Base-by-base conservation (phyloP, 306 rosid genomes). In the Vicia sativa region DNA sequence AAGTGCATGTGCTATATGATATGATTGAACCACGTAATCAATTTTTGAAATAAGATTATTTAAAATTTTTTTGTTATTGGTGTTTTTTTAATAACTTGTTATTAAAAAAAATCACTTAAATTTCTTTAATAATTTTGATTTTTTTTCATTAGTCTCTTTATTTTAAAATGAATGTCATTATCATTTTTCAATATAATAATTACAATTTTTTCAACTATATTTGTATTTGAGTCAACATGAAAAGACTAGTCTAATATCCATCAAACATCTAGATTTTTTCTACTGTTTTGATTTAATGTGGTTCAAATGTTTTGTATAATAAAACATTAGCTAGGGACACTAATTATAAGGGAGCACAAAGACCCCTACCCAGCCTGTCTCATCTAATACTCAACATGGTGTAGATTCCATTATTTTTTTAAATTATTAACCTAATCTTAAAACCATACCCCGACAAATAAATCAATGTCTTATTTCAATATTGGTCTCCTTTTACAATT, bases 351-450 rank as follows among this genome's bases (percentile, higher is more conserved):
- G 79, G 60, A 70, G 66, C 44, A 76, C 63, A 80, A 15, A 78
- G 74, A 66, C 80, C 80, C 77, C 49, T 77, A 49, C 86, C 86
- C 89, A 85, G 86, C 77, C 83, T 83, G 87, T 83, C 87, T 83
- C 89, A 25, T 25, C 3, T 79, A 77, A 62, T 69, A 60, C 73
- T 77, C 79, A 50, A 49, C 66, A 67, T 78, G 42, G 14, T 77
- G 23, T 67, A 75, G 81, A 88, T 88, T 81, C 84, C 78, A 49
- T 77, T 77, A 38, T 69, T 70, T 58, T 31, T 57, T 6, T 70
- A 76, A 76, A 83, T 77, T 77, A 83, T 79, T 79, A 67, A 73
- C 81, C 80, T 64, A 81, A 81, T 79, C 81, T 72, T 14, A 2
- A 50, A 70, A 55, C 73, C 69, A 43, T 60, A 49, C 85, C 81